Evolutionary conservation across 164 flowering plant genomes (phyloP), one percentile per base, ranked within the genome.

Genomic region (Protea cynaroides): DNA sequence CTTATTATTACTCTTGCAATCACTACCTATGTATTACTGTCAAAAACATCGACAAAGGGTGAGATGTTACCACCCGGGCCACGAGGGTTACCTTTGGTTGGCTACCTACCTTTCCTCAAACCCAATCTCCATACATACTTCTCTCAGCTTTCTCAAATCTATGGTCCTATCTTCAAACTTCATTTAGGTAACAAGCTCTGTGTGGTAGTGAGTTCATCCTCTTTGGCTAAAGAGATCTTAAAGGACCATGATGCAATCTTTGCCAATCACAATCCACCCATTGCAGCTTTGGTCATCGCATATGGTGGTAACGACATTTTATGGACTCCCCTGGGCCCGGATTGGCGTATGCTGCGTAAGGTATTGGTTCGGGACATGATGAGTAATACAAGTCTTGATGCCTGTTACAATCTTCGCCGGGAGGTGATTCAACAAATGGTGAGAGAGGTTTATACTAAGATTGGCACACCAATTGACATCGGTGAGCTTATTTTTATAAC

Each of bases 161-260:
- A n/a, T n/a, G n/a, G n/a, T n/a, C n/a, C n/a, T n/a, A n/a, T n/a
- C n/a, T n/a, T n/a, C n/a, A n/a, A n/a, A n/a, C n/a, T n/a, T n/a
- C n/a, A n/a, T n/a, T n/a, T n/a, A n/a, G n/a, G n/a, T n/a, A 62
- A 14, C 44, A 75, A 44, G 55, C 37, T 72, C 6, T 61, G 63
- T 17, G 22, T 72, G 3, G 70, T 75, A 34, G 9, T 75, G 7
- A 62, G 40, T 37, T 37, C 40, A 37, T 37, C 40, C 40, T 37
- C 40, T 4, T 9, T 37, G 9, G 40, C 40, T 3, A 49, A 22
- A 22, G 57, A 66, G 21, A 49, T 66, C n/a, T 7, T 34, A 1
- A 40, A 56, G 19, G 69, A 66, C 49, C 69, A 58, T 8, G 69
- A 58, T 58, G 69, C n/a, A n/a, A n/a, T n/a, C n/a, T n/a, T n/a